These are phyloP conservation scores for Leishmania major DNA, from an alignment of 208 protist genomes.

Conservation along the genomic window DNA sequence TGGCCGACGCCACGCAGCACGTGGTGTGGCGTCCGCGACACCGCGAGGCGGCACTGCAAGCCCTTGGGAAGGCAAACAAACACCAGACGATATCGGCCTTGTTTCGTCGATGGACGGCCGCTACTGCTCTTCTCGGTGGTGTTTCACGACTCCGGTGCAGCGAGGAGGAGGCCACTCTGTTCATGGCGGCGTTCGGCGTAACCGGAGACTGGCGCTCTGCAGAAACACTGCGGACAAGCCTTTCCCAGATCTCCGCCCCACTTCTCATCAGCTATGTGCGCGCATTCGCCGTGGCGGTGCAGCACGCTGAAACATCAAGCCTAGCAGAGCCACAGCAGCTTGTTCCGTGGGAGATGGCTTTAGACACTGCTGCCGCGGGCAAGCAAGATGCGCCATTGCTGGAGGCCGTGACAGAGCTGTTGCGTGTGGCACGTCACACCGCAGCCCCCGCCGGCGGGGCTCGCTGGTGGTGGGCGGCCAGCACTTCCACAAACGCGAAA, in stretches of 20 bases:
- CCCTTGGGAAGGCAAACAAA: conserved; percentile 7
- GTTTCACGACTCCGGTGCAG: conserved; percentile 7
- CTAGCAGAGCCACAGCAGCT: conserved; percentile 1
- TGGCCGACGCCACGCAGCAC: conserved; percentile 25
- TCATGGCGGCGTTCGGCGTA: conserved; percentile 26
- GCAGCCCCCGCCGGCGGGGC: background rate
- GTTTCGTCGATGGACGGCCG: conserved; percentile 14
- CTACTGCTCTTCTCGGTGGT: background rate
- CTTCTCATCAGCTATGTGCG: conserved; percentile 23
- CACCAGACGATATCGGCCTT: conserved; percentile 9
- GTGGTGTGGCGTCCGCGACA: conserved; percentile 27
- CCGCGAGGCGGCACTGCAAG: conserved; percentile 20
- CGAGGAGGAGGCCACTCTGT: conserved; percentile 13
- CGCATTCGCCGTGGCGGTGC: conserved; percentile 15
- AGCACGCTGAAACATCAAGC: background rate
- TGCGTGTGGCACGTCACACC: background rate
- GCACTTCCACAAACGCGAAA: conserved; percentile 18
- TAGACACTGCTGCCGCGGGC: conserved; percentile 13
- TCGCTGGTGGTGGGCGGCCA: conserved; percentile 22
- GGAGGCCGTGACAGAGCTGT: conserved; percentile 12
- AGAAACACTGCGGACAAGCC: conserved; percentile 14
- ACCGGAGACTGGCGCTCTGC: conserved; percentile 31
- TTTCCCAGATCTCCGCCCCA: background rate
- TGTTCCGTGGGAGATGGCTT: conserved; percentile 29
- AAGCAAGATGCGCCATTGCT: conserved; percentile 2